Percentiles rank a stretch among this genome's conserved stretches.
phyloP scores from a whole-genome alignment of 2,329 filamentous ascomycete species.

The Ophiocordyceps robertsii region DNA sequence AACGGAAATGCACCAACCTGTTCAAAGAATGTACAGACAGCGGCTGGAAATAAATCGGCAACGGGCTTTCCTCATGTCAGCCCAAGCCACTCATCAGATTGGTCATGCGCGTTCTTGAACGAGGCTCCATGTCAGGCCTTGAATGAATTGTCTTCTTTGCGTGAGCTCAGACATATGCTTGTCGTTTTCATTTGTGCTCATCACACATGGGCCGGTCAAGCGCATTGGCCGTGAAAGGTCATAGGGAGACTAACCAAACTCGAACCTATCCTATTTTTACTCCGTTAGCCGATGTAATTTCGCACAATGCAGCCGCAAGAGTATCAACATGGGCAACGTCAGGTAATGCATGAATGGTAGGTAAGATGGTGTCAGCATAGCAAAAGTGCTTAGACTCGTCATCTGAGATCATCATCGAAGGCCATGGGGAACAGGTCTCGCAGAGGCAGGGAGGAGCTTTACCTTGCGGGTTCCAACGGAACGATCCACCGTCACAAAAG shows the following conservation, averaged over 20 bases:
- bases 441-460: not conserved
- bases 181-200: conserved; percentile 75
- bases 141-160: conserved; percentile 28
- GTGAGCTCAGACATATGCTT: conserved; percentile 94
- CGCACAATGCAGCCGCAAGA: not conserved
- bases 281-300: not conserved
- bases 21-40: not conserved
- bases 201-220: conserved; percentile 35
- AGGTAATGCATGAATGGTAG: conserved; percentile 61
- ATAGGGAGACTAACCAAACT: not conserved
- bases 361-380: conserved; percentile 55
- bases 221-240: too few relatives aligned
- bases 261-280: not conserved
- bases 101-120: not conserved
- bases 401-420: conserved; percentile 41
- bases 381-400: conserved; percentile 68
- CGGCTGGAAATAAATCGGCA: not conserved
- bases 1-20: conserved; percentile 1
- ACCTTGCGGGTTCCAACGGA: not conserved
- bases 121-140: conserved; percentile 2
- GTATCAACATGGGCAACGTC: conserved; percentile 13
- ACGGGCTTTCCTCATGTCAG: not conserved
- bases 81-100: not conserved
- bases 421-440: not conserved
- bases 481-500: too few relatives aligned